Percentiles rank a stretch among this genome's conserved stretches.
phyloP scores from a whole-genome alignment of 139 green algal genomes.

The Coccomyxa sp. region DNA sequence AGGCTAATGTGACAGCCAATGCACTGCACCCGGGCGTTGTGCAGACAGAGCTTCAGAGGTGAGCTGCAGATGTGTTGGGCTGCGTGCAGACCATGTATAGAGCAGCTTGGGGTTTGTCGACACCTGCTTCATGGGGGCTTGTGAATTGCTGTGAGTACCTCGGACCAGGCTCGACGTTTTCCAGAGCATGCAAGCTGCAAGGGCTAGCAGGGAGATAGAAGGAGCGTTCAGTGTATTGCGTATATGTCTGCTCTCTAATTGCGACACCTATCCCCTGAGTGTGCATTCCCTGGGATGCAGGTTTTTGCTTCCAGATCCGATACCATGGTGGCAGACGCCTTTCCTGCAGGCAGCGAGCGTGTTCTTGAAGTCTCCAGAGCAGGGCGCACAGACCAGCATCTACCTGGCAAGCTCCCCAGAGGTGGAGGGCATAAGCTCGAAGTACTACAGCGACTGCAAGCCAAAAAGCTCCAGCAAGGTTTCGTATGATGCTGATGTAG shows the following conservation, averaged over 20 bases:
- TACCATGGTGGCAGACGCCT: conserved; percentile 33
- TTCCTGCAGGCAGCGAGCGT: conserved; percentile 18
- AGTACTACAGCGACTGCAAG: conserved; percentile 71
- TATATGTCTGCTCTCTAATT: not conserved
- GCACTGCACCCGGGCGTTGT: conserved; percentile 80
- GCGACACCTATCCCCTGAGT: too few species aligned
- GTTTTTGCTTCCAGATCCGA: conserved; percentile 22
- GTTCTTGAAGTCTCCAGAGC: conserved; percentile 30
- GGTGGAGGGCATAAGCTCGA: conserved; percentile 57
- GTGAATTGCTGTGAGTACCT: not conserved
- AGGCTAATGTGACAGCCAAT: conserved; percentile 54
- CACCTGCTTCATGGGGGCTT: not conserved
- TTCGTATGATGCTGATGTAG: conserved; percentile 29
- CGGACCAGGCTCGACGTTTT: not conserved
- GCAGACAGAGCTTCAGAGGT: conserved; percentile 64
- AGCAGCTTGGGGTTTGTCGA: not conserved
- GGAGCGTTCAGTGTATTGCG: not conserved
- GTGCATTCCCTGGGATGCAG: not conserved
- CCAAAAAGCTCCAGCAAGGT: conserved; percentile 17
- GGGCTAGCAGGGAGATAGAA: not conserved
- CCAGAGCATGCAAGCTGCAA: not conserved
- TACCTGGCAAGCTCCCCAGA: conserved; percentile 60
- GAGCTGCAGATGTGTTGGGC: not conserved
- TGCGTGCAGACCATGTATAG: not conserved
- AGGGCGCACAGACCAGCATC: conserved; percentile 77